Conservation (phyloP, 208 protist genomes). For the Strigomonas culicis region DNA sequence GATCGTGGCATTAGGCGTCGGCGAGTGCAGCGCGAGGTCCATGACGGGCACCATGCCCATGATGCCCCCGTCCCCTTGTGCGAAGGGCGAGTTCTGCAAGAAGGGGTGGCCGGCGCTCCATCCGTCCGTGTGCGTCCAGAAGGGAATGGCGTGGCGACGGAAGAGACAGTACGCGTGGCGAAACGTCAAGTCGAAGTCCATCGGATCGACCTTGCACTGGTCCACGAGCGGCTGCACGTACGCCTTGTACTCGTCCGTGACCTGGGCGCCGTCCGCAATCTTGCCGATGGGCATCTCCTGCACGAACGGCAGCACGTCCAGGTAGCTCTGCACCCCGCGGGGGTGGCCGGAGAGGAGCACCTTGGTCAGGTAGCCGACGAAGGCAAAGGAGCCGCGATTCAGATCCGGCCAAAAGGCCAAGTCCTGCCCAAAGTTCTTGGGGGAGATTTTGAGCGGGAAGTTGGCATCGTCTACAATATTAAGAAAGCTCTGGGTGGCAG, state of each 20-base stretch:
- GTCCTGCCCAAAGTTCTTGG: slow-evolving; percentile 51
- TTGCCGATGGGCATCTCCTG: slow-evolving; percentile 67
- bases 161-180: slow-evolving; percentile 84
- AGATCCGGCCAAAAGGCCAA: slow-evolving; percentile 81
- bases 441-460: slow-evolving; percentile 71
- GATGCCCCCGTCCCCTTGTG: slow-evolving; percentile 47
- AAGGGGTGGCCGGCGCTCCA: slow-evolving; percentile 71
- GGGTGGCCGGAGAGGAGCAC: slow-evolving; percentile 64
- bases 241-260: slow-evolving; percentile 58
- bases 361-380: slow-evolving; percentile 68
- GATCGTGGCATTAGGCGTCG: slow-evolving; percentile 75
- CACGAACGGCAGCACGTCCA: slow-evolving; percentile 79
- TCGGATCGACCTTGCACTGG: slow-evolving; percentile 44
- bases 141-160: slow-evolving; percentile 77
- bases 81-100: slow-evolving; percentile 63
- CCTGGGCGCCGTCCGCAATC: slow-evolving; percentile 61
- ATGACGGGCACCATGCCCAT: slow-evolving; percentile 86
- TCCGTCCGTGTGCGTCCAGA: slow-evolving; percentile 57
- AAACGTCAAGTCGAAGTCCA: slow-evolving; percentile 71
- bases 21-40: slow-evolving; percentile 79
- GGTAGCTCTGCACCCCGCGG: slow-evolving; percentile 71
- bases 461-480: slow-evolving; percentile 45
- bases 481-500: slow-evolving; percentile 73
- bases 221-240: slow-evolving; percentile 46
- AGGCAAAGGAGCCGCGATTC: slow-evolving; percentile 63